Conservation (phyloP, 1,139 yeast species). For the Suhomyces kunorum region DNA sequence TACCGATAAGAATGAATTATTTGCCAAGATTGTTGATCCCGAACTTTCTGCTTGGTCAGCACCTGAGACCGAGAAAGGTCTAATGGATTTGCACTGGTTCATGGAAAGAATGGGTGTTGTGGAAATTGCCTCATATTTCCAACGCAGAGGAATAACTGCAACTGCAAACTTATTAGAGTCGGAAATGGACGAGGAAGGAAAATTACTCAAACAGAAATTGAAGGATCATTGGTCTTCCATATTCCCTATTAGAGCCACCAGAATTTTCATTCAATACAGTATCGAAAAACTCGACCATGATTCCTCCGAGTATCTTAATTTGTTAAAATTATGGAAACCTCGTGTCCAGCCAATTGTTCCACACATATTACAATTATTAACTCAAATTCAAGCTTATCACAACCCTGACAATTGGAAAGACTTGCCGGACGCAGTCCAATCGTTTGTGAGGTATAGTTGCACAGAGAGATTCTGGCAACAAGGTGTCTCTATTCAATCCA, state of each 20-base stretch:
- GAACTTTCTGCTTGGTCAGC: constrained; percentile 92
- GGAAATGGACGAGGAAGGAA: constrained; percentile 90
- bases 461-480: constrained; percentile 98
- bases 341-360: constrained; percentile 90
- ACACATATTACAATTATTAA: constrained; percentile 79
- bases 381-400: constrained; percentile 92
- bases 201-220: constrained; percentile 67
- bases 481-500: constrained; percentile 91
- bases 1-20: constrained; percentile 68
- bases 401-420: constrained; percentile 90
- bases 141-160: constrained; percentile 76
- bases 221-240: constrained; percentile 92
- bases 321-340: constrained; percentile 86
- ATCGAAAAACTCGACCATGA: constrained; percentile 85
- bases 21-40: constrained; percentile 87
- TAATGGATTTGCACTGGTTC: constrained; percentile 91
- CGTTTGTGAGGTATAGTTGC: constrained; percentile 85
- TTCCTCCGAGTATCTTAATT: constrained; percentile 70
- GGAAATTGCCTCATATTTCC: constrained; percentile 87
- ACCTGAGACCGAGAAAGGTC: constrained; percentile 85
- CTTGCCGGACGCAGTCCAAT: constrained; percentile 84
- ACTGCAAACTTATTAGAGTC: constrained; percentile 73
- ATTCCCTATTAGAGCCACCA: constrained; percentile 93
- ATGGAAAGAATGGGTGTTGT: constrained; percentile 97
- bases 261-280: constrained; percentile 92